Evolutionary conservation across 2,329 filamentous ascomycete genomes (phyloP).

Genomic region (Cladophialophora immunda): DNA sequence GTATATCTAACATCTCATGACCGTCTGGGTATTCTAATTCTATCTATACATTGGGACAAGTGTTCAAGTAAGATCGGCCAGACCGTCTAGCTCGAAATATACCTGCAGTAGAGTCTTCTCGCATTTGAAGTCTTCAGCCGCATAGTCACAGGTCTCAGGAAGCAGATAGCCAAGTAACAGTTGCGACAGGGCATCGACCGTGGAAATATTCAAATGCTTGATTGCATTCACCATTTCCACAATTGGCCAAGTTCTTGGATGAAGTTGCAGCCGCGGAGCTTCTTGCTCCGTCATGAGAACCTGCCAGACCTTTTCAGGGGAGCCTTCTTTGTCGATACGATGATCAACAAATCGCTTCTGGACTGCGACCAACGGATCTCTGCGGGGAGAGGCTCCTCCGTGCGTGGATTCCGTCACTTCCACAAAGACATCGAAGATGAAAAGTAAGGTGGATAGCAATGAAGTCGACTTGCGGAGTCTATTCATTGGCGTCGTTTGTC

Average conservation of each 20-base stretch:
- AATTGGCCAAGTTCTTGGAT: constrained; percentile 25
- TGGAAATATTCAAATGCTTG: constrained; percentile 24
- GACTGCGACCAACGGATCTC: constrained; percentile 14
- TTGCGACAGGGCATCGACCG: constrained; percentile 26
- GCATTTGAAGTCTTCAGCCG: constrained; percentile 10
- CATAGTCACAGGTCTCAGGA: constrained; percentile 9
- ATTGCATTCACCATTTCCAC: constrained; percentile 28
- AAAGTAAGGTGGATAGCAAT: constrained; percentile 18
- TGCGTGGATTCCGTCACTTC: constrained; percentile 12
- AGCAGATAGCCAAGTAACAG: constrained; percentile 22
- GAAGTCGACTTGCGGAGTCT: constrained; percentile 20
- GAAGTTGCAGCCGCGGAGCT: constrained; percentile 20
- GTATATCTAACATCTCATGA: not conserved
- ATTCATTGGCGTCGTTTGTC: constrained; percentile 8
- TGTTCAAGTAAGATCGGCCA: constrained; percentile 15
- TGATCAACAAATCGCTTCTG: constrained; percentile 23
- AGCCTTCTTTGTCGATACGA: constrained; percentile 24
- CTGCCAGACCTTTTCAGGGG: constrained; percentile 23
- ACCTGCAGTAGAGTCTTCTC: constrained; percentile 24
- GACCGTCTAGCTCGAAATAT: constrained; percentile 22
- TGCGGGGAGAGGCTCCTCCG: constrained; percentile 9
- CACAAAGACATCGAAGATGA: constrained; percentile 25
- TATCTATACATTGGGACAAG: not conserved
- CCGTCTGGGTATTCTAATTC: not conserved
- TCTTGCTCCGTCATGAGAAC: constrained; percentile 29